These are phyloP conservation scores for Coemansia sp. DNA, from an alignment of 192 early-diverging fungal genomes.

Conservation along the genomic window DNA sequence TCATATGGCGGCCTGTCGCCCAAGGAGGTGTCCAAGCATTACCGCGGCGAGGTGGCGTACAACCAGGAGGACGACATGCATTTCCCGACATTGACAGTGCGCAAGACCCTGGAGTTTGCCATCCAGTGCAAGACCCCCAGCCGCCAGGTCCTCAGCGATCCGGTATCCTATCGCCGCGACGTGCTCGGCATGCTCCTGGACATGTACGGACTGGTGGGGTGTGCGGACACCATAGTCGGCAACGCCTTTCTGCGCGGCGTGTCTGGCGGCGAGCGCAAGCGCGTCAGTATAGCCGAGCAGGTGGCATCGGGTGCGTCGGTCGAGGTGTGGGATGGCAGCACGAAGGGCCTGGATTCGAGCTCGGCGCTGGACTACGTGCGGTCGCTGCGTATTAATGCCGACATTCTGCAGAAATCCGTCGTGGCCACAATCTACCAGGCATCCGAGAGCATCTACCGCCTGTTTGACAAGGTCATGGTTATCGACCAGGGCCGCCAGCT, in stretches of 20 bases:
- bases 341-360: conserved; percentile 61
- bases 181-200: conserved; percentile 52
- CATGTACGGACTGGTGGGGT: conserved; percentile 58
- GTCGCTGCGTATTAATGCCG: conserved; percentile 69
- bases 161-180: conserved; percentile 47
- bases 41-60: conserved; percentile 61
- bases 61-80: conserved; percentile 68
- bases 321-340: conserved; percentile 63
- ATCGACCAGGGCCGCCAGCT: conserved; percentile 67
- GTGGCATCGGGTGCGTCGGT: conserved; percentile 57
- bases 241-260: conserved; percentile 62
- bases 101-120: conserved; percentile 76
- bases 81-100: conserved; percentile 74
- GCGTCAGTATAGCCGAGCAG: conserved; percentile 61
- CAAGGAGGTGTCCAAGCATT: conserved; percentile 58
- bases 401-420: conserved; percentile 64
- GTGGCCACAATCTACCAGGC: conserved; percentile 67
- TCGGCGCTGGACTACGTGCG: conserved; percentile 68
- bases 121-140: conserved; percentile 68
- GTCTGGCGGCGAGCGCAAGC: conserved; percentile 69
- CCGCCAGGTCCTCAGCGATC: conserved; percentile 66
- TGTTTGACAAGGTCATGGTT: conserved; percentile 72
- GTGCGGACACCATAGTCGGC: conserved; percentile 59
- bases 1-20: conserved; percentile 66
- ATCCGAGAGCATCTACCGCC: conserved; percentile 73